These are phyloP conservation scores for Mrakia blollopis DNA, from an alignment of 768 basidiomycete genomes.

Conservation along the genomic window DNA sequence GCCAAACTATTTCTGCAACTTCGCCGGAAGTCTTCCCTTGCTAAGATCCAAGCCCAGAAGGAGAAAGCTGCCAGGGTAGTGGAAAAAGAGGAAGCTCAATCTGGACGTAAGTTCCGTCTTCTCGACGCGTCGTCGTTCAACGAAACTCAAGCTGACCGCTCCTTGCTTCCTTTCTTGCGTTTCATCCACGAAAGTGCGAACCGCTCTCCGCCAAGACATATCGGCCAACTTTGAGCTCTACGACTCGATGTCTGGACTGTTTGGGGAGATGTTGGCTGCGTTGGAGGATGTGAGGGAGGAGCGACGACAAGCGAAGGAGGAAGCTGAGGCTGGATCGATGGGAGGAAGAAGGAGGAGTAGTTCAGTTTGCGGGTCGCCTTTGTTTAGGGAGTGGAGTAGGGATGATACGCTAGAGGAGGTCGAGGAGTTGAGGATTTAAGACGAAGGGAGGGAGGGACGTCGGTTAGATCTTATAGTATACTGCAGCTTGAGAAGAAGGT, in stretches of 20 bases:
- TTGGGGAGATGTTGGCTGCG: neutral
- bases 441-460: neutral
- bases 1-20: neutral
- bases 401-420: neutral
- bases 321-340: neutral
- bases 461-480: neutral
- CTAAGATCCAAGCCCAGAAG: neutral
- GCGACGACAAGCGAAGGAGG: neutral
- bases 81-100: neutral
- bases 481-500: no score
- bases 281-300: neutral
- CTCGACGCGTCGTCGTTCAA: neutral
- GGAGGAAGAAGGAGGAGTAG: neutral
- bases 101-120: neutral
- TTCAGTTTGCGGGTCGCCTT: neutral
- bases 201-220: neutral
- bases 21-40: neutral
- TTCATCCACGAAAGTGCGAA: neutral
- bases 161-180: neutral
- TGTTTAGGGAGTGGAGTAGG: conserved; percentile 5
- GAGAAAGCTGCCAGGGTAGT: neutral
- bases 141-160: neutral
- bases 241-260: neutral
- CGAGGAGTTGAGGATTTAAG: neutral
- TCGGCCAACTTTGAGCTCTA: neutral